Evolutionary conservation across 495 filamentous ascomycete genomes (phyloP).

Genomic region (Trichocladium antarcticum): DNA sequence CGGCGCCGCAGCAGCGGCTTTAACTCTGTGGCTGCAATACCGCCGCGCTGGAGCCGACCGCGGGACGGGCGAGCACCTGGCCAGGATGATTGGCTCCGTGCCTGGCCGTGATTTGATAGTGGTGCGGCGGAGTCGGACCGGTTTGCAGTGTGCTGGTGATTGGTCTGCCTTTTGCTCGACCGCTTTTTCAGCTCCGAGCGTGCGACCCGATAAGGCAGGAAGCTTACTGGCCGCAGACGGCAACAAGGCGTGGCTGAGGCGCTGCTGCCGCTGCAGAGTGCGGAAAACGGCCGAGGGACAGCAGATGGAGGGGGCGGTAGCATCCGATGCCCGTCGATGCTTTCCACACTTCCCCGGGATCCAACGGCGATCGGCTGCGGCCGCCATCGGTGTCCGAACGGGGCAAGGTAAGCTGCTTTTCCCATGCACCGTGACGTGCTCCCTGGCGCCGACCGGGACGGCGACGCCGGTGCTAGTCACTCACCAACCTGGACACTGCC

Average conservation of each 20-base stretch:
- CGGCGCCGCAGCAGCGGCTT: background rate
- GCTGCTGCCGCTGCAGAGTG: background rate
- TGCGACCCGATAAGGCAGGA: conserved; percentile 10
- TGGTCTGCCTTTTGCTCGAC: conserved; percentile 2
- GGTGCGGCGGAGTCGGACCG: conserved; percentile 2
- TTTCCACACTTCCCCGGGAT: background rate
- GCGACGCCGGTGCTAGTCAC: background rate
- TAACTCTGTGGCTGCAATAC: background rate
- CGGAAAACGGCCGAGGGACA: background rate
- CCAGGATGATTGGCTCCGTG: conserved; percentile 1
- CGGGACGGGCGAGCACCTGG: background rate
- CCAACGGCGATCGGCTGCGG: background rate
- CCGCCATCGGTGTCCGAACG: too few relatives aligned
- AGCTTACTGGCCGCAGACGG: background rate
- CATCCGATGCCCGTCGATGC: background rate
- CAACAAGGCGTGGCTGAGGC: background rate
- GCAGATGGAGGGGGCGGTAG: background rate
- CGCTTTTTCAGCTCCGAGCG: conserved; percentile 8
- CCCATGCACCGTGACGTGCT: too few relatives aligned
- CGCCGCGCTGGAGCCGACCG: conserved; percentile 6
- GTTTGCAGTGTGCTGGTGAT: background rate
- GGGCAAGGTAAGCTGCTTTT: too few relatives aligned
- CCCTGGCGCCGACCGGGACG: background rate
- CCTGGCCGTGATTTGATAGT: background rate
- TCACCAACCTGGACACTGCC: background rate